phyloP scores from a whole-genome alignment of 2,329 filamentous ascomycete species.

The Cladorrhinum sp. region DNA sequence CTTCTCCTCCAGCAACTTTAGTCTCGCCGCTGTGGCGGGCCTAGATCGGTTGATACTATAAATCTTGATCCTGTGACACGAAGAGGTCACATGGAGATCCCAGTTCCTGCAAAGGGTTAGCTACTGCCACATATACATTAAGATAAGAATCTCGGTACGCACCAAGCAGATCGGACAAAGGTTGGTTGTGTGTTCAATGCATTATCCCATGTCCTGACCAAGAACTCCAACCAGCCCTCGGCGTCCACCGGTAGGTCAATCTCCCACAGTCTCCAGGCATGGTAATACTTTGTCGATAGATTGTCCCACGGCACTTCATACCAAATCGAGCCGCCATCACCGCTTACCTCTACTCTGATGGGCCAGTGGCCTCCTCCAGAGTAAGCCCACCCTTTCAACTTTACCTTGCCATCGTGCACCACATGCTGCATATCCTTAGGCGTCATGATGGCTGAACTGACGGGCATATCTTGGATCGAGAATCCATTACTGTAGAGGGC shows the following conservation, averaged over 20 bases:
- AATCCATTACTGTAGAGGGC: slow-evolving; percentile 57
- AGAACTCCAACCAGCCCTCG: slow-evolving; percentile 60
- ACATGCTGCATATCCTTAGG: slow-evolving; percentile 60
- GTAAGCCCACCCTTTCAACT: slow-evolving; percentile 57
- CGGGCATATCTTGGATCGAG: slow-evolving; percentile 70
- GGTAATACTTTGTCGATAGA: slow-evolving; percentile 59
- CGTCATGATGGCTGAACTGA: slow-evolving; percentile 64
- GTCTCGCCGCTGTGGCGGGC: slow-evolving; percentile 45
- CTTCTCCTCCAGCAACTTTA: slow-evolving; percentile 50
- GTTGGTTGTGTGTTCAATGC: slow-evolving; percentile 58
- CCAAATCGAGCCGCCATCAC: slow-evolving; percentile 63
- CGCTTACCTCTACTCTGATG: slow-evolving; percentile 60
- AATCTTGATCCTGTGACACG: slow-evolving; percentile 57
- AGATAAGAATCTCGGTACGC: slow-evolving; percentile 3
- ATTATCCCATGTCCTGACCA: slow-evolving; percentile 61
- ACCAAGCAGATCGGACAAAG: slow-evolving; percentile 52
- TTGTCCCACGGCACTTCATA: slow-evolving; percentile 60
- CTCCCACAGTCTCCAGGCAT: slow-evolving; percentile 64
- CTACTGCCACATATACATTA: not conserved
- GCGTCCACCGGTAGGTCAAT: slow-evolving; percentile 60
- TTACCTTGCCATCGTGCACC: slow-evolving; percentile 58
- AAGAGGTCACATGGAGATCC: slow-evolving; percentile 63
- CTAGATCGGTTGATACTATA: slow-evolving; percentile 60
- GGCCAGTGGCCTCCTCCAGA: slow-evolving; percentile 59
- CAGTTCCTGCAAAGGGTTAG: slow-evolving; percentile 48